A percentile compares a stretch with the other conserved stretches of the same genome.
phyloP scores from a whole-genome alignment of 345 rosid species.

The Corchorus capsularis region DNA sequence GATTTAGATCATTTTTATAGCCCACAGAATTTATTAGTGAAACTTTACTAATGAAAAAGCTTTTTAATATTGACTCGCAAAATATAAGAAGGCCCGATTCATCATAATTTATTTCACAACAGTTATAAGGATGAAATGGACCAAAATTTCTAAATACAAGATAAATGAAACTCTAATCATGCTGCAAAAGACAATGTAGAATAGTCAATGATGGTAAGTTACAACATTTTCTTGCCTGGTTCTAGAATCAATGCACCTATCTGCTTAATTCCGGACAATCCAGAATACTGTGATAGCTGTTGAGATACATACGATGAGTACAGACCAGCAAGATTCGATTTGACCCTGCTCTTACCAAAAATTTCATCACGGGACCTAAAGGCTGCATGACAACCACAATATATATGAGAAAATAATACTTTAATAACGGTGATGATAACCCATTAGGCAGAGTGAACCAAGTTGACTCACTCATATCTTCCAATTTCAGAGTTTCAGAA shows the following conservation, averaged over 20 bases:
- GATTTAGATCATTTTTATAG: slow-evolving; percentile 2
- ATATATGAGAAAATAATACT: slow-evolving; percentile 18
- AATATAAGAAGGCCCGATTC: neutral
- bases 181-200: neutral
- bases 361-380: slow-evolving; percentile 65
- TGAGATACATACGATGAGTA: slow-evolving; percentile 67
- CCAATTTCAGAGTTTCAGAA: slow-evolving; percentile 27
- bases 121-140: neutral
- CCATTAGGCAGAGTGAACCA: neutral
- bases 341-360: slow-evolving; percentile 63
- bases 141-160: neutral
- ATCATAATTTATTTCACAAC: neutral
- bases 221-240: slow-evolving; percentile 63
- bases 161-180: neutral
- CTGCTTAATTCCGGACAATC: slow-evolving; percentile 30
- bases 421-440: slow-evolving; percentile 12
- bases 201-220: neutral
- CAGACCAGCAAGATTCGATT: slow-evolving; percentile 56
- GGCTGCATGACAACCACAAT: slow-evolving; percentile 43
- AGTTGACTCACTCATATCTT: slow-evolving; percentile 46
- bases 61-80: neutral
- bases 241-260: slow-evolving; percentile 91
- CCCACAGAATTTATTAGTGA: neutral
- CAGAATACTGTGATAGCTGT: slow-evolving; percentile 42
- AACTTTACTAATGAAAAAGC: neutral